Evolutionary conservation across 2,329 filamentous ascomycete species (phyloP), one percentile per base, ranked within the genome.

Genomic region (Trichoderma lentiforme): DNA sequence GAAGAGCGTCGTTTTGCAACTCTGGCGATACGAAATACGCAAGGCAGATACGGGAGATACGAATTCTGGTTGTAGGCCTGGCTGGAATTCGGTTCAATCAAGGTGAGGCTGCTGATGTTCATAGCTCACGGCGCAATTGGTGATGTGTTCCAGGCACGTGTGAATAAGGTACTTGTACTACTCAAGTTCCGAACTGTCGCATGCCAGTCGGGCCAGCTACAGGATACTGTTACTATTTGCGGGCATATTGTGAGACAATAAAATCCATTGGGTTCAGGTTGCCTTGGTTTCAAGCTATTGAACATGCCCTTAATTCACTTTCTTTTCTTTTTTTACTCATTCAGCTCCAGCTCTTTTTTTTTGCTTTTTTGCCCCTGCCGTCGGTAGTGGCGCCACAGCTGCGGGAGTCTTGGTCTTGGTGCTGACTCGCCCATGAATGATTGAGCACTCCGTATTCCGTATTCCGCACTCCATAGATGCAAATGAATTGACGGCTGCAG

Each of bases 211-310:
- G 57, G 30, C 21, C 34, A 51, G 57, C 39, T 70, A 43, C 39
- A 18, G 39, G 15, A 43, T n/a, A 28, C 39, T 62, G 57, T 39
- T 53, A 9, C 66, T 70, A 70, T 62, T 62, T 70, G 39, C 36
- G 57, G 66, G 36, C 39, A 26, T 34, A 15, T 36, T 62, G 36
- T 61, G 66, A 70, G 66, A 70, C 66, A 53, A 62, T 53, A 26
- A 28, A 69, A 69, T 69, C 58, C 36, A 53, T 62, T 51, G 28
- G 47, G n/a, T 24, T 24, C 47, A 24, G 14, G 57, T 70, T 70
- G 66, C 56, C 66, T 61, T 70, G 66, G 66, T 51, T 53, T 62
- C 39, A 32, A 56, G 64, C 53, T 58, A 39, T 39, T 43, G n/a
- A 24, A 18, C 53, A 26, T n/a, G 8, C 51, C 34, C 26, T 12